Percentiles rank a stretch among this genome's conserved stretches.
Evolutionary conservation across 163 green algal species (phyloP).

Genomic region (Chlamydomonas reinhardtii): DNA sequence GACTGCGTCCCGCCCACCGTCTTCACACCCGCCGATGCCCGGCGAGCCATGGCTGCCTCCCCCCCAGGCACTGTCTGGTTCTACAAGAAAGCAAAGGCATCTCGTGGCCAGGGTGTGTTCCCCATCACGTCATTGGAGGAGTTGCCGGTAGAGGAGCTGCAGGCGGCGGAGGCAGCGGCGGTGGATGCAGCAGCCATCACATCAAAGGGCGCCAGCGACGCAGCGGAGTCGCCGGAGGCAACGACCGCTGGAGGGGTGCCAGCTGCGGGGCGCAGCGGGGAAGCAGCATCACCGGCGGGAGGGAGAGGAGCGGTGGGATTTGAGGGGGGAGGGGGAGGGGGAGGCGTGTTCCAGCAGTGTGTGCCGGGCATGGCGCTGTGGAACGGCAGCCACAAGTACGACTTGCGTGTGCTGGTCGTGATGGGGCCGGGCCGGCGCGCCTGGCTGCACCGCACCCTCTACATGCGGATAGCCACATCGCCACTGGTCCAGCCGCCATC

Average conservation of each 20-base stretch:
- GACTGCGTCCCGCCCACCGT: background rate
- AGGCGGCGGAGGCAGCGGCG: background rate
- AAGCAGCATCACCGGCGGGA: background rate
- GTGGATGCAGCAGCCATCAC: background rate
- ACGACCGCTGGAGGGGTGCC: background rate
- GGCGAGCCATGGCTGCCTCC: background rate
- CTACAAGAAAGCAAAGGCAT: slow-evolving; percentile 9
- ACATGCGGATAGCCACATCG: background rate
- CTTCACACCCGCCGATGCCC: background rate
- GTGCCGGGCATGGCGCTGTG: slow-evolving; percentile 3
- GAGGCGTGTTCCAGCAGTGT: background rate
- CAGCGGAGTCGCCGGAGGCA: background rate
- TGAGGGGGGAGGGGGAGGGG: background rate
- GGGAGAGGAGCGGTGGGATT: too few species aligned
- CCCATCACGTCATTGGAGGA: slow-evolving; percentile 5
- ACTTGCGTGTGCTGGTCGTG: slow-evolving; percentile 15
- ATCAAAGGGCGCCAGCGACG: background rate
- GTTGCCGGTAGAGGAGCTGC: slow-evolving; percentile 1
- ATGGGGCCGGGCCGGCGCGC: slow-evolving; percentile 4
- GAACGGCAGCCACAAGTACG: background rate
- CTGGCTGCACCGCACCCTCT: slow-evolving; percentile 16
- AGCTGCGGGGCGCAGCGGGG: too few species aligned
- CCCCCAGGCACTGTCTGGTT: background rate
- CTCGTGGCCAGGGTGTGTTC: background rate
- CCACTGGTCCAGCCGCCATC: background rate